Evolutionary conservation across 768 basidiomycete species (phyloP).

Genomic region (Pleurotus sapidus): DNA sequence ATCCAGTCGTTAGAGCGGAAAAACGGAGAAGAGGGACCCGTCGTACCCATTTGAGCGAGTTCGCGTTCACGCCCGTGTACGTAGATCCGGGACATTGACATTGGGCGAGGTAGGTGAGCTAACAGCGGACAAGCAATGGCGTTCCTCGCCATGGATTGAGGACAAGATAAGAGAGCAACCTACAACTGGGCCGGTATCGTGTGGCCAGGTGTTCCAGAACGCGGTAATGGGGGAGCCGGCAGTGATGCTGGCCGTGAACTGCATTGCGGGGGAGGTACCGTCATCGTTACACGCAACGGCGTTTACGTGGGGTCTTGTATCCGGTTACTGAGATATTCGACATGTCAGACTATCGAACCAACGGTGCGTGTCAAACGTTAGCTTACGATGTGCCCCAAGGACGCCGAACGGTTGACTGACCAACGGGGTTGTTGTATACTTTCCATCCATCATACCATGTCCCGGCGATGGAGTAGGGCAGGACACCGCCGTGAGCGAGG

Average conservation of each 20-base stretch:
- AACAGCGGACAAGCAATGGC: no score
- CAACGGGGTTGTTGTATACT: no score
- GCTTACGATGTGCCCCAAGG: no score
- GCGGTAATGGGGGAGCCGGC: constrained; percentile 31
- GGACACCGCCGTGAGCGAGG: constrained; percentile 43
- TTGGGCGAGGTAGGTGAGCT: constrained; percentile 33
- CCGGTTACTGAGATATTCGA: no score
- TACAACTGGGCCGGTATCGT: constrained; percentile 42
- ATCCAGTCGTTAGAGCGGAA: background rate
- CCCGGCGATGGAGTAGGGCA: constrained; percentile 34
- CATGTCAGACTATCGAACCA: no score
- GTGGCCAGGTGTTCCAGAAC: constrained; percentile 37
- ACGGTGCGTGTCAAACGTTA: no score
- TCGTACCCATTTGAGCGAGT: constrained; percentile 24
- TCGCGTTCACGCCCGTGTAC: constrained; percentile 29
- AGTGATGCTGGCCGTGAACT: constrained; percentile 30
- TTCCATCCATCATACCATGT: constrained; percentile 27
- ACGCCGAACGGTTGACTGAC: no score
- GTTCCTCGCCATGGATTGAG: background rate
- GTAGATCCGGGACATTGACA: constrained; percentile 27
- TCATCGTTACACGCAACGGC: constrained; percentile 37
- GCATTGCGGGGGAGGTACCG: constrained; percentile 24
- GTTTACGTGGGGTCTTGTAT: no score
- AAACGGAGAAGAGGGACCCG: background rate
- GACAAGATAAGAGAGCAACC: background rate